Percentiles rank a stretch among this genome's conserved stretches.
These are phyloP conservation scores for Lodderomyces beijingensis DNA, from an alignment of 1,139 yeast genomes.

Conservation along the genomic window DNA sequence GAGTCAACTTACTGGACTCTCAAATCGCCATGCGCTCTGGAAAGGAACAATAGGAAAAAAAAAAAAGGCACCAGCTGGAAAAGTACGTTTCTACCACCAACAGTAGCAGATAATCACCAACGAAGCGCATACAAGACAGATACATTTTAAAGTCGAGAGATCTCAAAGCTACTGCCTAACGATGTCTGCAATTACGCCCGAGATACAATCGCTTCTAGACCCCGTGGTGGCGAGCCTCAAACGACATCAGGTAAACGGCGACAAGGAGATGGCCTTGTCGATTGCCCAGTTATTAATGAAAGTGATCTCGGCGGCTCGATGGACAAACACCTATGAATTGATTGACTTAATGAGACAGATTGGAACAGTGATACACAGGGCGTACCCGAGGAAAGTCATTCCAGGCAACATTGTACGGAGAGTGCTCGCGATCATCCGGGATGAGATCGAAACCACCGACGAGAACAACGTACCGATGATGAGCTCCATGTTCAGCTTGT, in stretches of 20 bases:
- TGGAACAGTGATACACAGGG: conserved; percentile 54
- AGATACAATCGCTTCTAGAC: conserved; percentile 34
- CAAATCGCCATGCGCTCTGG: too few relatives aligned
- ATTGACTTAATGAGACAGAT: conserved; percentile 64
- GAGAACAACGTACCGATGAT: conserved; percentile 51
- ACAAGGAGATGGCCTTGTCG: conserved; percentile 76
- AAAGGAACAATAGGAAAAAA: too few relatives aligned
- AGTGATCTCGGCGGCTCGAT: conserved; percentile 84
- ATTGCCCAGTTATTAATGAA: conserved; percentile 85
- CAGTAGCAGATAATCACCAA: too few relatives aligned
- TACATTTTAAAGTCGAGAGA: too few relatives aligned
- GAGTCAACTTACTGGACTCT: conserved; percentile 1
- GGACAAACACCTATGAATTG: conserved; percentile 68
- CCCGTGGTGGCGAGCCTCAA: conserved; percentile 49
- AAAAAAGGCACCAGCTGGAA: too few relatives aligned
- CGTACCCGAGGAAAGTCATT: conserved; percentile 76
- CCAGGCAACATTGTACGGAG: conserved; percentile 91
- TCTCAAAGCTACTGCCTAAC: too few relatives aligned
- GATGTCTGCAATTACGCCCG: conserved; percentile 24
- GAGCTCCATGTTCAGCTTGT: conserved; percentile 81
- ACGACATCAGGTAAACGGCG: conserved; percentile 70
- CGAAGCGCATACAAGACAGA: too few relatives aligned
- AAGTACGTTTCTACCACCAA: too few relatives aligned
- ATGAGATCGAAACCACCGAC: conserved; percentile 62
- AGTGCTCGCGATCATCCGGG: conserved; percentile 82